These are phyloP conservation scores for Thraustotheca clavata DNA, from an alignment of 352 stramenopile genomes.

Conservation along the genomic window DNA sequence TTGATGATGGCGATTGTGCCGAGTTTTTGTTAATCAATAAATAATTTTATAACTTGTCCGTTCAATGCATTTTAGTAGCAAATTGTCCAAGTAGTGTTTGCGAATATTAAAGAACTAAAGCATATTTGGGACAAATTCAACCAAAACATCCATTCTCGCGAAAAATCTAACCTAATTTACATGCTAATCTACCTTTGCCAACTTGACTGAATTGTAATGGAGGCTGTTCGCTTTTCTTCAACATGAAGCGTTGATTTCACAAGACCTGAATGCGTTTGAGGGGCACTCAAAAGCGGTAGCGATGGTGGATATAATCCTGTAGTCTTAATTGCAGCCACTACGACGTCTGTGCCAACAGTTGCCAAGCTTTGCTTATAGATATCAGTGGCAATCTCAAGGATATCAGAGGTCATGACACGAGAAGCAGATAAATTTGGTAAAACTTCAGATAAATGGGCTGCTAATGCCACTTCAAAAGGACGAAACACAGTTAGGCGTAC, in stretches of 20 bases:
- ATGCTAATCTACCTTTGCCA: too few relatives aligned
- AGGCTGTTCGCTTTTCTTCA: constrained; percentile 14
- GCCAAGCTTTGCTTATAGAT: background rate
- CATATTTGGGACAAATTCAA: background rate
- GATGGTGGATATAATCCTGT: constrained; percentile 4
- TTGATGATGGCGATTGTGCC: too few relatives aligned
- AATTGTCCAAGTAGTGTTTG: too few relatives aligned
- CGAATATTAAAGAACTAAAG: too few relatives aligned
- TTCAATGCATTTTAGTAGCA: too few relatives aligned
- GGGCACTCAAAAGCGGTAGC: background rate
- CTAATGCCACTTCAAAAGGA: constrained; percentile 1
- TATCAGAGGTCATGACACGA: background rate
- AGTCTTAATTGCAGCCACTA: background rate
- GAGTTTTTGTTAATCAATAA: background rate
- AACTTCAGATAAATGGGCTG: background rate
- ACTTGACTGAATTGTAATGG: constrained; percentile 14
- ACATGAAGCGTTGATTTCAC: background rate
- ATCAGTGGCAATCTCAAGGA: constrained; percentile 1
- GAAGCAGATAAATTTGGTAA: constrained; percentile 7
- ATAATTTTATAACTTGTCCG: too few relatives aligned
- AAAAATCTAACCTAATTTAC: too few relatives aligned
- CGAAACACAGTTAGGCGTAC: background rate
- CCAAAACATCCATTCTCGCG: background rate
- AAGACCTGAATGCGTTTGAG: background rate
- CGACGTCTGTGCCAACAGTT: background rate